phyloP scores from a whole-genome alignment of 441 rosid genomes.

The Jatropha multifida region DNA sequence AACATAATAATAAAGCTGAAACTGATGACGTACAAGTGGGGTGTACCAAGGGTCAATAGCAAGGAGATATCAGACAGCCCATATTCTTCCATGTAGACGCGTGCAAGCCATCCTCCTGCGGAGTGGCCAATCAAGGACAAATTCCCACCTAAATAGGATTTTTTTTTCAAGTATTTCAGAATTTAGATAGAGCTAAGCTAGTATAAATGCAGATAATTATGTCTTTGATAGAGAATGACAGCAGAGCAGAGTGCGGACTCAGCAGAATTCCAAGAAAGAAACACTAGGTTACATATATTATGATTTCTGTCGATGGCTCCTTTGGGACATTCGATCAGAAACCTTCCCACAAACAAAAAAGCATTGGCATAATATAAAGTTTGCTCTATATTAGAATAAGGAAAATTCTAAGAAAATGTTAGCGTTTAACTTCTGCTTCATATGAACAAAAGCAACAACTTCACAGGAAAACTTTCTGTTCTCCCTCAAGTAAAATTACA shows the following conservation, averaged over 20 bases:
- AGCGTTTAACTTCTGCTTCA: too few relatives aligned
- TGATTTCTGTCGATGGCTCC: neutral
- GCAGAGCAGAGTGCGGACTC: neutral
- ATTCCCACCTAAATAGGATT: conserved; percentile 45
- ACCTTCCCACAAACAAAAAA: neutral
- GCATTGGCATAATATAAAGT: too few relatives aligned
- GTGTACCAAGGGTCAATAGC: conserved; percentile 92
- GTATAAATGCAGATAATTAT: neutral
- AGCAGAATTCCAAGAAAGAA: neutral
- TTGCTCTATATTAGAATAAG: too few relatives aligned
- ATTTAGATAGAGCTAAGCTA: too few relatives aligned
- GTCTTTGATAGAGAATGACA: neutral
- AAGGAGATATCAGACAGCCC: conserved; percentile 60
- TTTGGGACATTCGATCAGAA: neutral
- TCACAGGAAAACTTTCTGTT: too few relatives aligned
- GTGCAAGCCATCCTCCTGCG: conserved; percentile 98
- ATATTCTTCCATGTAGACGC: conserved; percentile 84
- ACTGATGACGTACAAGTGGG: conserved; percentile 78
- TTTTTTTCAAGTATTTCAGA: conserved; percentile 5
- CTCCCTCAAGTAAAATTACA: too few relatives aligned
- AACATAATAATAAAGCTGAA: conserved; percentile 8
- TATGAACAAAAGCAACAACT: too few relatives aligned
- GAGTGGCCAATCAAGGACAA: conserved; percentile 88
- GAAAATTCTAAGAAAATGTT: too few relatives aligned
- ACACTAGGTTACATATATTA: neutral